Conservation (phyloP, 495 filamentous ascomycete species). For the Neurospora tetrasperma region DNA sequence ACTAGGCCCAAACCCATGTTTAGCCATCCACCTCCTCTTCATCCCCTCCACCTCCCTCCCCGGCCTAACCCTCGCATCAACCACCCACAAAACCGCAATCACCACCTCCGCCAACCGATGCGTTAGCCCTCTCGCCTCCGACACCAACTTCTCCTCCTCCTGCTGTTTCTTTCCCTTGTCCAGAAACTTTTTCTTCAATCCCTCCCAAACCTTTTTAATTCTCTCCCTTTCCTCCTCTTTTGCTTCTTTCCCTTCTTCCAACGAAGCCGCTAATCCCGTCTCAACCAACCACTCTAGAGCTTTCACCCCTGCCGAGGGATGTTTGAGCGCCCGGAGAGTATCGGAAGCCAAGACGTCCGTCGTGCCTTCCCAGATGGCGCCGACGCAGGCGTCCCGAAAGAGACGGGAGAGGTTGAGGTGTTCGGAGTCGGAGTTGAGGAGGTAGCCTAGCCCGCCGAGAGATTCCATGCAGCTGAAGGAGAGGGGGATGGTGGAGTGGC, state of each 20-base stretch:
- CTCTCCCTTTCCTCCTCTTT: background rate
- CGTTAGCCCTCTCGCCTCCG: conserved; percentile 24
- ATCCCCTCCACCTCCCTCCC: conserved; percentile 19
- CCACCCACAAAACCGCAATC: conserved; percentile 23
- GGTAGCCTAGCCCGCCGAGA: conserved; percentile 68
- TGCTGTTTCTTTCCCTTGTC: conserved; percentile 3
- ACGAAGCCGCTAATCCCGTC: background rate
- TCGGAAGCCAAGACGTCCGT: conserved; percentile 60
- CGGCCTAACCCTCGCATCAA: conserved; percentile 18
- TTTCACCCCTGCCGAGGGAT: conserved; percentile 19
- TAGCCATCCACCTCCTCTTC: conserved; percentile 20
- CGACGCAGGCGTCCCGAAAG: conserved; percentile 53
- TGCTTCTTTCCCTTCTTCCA: background rate
- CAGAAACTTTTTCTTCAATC: conserved; percentile 10
- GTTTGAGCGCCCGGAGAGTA: conserved; percentile 45
- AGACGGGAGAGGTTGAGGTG: conserved; percentile 56
- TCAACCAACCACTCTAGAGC: conserved; percentile 30
- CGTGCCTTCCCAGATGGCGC: conserved; percentile 69
- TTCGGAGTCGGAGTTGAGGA: conserved; percentile 49
- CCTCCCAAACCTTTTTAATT: conserved; percentile 14
- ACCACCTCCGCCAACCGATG: conserved; percentile 26
- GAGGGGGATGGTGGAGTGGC: conserved; percentile 38
- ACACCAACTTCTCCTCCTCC: conserved; percentile 16
- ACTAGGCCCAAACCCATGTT: conserved; percentile 17
- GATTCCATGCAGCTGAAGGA: conserved; percentile 58